Evolutionary conservation across 208 protist species (phyloP).

Genomic region (Phytomonas sp.): DNA sequence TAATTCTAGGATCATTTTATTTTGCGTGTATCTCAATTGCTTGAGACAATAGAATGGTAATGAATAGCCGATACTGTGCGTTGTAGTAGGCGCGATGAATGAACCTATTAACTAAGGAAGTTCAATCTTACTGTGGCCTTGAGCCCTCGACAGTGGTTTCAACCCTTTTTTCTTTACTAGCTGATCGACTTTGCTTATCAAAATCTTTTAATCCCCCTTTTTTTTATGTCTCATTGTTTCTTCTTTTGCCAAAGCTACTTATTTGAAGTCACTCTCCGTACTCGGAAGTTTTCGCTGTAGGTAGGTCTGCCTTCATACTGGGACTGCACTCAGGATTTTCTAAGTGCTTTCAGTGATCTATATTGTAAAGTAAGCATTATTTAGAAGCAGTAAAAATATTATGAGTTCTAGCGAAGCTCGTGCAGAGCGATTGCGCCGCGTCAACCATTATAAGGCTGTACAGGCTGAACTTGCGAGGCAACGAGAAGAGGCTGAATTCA

Average conservation of each 20-base stretch:
- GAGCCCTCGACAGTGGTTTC: background rate
- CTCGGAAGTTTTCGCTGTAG: background rate
- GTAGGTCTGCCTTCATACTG: background rate
- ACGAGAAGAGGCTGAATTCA: slow-evolving; percentile 65
- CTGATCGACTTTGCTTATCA: background rate
- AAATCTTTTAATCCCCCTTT: slow-evolving; percentile 7
- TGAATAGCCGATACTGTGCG: background rate
- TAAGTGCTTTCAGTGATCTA: background rate
- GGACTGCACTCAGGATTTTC: background rate
- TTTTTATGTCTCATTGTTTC: background rate
- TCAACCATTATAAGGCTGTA: slow-evolving; percentile 80
- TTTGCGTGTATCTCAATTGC: background rate
- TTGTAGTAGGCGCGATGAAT: background rate
- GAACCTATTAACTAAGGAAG: background rate
- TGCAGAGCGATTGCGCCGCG: slow-evolving; percentile 74
- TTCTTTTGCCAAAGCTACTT: background rate
- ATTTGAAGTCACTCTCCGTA: background rate
- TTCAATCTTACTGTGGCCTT: background rate
- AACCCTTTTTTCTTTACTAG: background rate
- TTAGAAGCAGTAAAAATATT: background rate
- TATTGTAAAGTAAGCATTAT: background rate
- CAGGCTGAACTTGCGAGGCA: slow-evolving; percentile 76
- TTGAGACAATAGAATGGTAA: background rate
- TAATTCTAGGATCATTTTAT: background rate
- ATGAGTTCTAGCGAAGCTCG: slow-evolving; percentile 37